phyloP scores from a whole-genome alignment of 352 stramenopile species.

The Globisporangium acanthophoron region DNA sequence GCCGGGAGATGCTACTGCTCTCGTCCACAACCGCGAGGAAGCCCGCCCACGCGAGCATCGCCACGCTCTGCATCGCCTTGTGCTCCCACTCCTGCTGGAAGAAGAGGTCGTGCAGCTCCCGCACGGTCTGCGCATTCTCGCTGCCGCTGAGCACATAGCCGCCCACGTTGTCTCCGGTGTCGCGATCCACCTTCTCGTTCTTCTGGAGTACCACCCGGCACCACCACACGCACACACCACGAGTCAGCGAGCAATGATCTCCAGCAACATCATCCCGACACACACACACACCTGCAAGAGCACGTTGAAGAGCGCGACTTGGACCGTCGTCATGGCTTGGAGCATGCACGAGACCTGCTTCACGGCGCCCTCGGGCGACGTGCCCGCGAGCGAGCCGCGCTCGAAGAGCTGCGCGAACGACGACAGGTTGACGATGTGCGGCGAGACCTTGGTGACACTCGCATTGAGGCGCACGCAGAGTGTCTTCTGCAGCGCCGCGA shows the following conservation, averaged over 20 bases:
- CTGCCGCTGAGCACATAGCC: slow-evolving; percentile 31
- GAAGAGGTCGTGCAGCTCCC: slow-evolving; percentile 56
- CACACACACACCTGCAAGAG: slow-evolving; percentile 29
- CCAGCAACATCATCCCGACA: background rate
- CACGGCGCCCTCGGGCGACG: slow-evolving; percentile 55
- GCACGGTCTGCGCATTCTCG: slow-evolving; percentile 47
- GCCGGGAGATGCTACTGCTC: slow-evolving; percentile 15
- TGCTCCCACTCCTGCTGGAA: slow-evolving; percentile 69
- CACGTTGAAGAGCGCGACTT: slow-evolving; percentile 59
- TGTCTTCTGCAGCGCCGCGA: slow-evolving; percentile 45
- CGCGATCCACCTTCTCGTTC: slow-evolving; percentile 56
- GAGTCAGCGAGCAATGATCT: background rate
- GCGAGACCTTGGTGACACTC: slow-evolving; percentile 64
- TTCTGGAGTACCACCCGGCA: slow-evolving; percentile 17
- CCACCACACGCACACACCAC: background rate
- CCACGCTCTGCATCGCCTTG: slow-evolving; percentile 61
- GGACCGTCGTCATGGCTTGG: slow-evolving; percentile 63
- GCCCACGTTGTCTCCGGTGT: slow-evolving; percentile 41
- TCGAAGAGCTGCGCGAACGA: slow-evolving; percentile 73
- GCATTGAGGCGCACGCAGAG: slow-evolving; percentile 53
- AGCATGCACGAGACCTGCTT: slow-evolving; percentile 77
- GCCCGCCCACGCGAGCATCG: slow-evolving; percentile 66
- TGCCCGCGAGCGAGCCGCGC: slow-evolving; percentile 50
- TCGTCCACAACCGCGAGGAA: slow-evolving; percentile 39
- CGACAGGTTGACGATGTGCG: slow-evolving; percentile 79